Base-by-base conservation (phyloP, 2,329 filamentous ascomycete species). In the Hypomyces rosellus region DNA sequence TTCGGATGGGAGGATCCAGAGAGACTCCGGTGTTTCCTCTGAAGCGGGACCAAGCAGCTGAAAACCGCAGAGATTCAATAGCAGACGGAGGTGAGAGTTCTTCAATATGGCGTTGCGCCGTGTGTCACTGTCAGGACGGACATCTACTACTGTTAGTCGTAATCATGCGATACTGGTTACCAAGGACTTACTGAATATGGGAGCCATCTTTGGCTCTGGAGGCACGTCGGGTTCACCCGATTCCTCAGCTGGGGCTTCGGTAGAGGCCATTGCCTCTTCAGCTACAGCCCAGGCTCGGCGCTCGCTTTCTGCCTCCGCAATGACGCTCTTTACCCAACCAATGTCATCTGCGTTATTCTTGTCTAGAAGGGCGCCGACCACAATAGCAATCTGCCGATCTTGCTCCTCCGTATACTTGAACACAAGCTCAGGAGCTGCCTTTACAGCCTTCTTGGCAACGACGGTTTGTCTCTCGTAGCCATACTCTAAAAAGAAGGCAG, bases 381-480 rank as follows among this genome's bases (percentile, higher is more conserved):
- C 87, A 48, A 96, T 86, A 14, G 81, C 86, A 55, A 97, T 78
- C 65, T 92, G 86, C 52, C 84, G 78, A 43, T 86, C 81, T 16
- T 73, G 75, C 39, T 86, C 84, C 55, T 86, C 78, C 1, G 79
- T 81, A 40, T 84, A 77, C 60, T 86, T 88, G 58, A 99, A 87
- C 59, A 93, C 88, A 16, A 99, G 74, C 63, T 95, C 88, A 11
- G 88, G 87, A 0, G 85, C 89, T 3, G 89, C 80, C 57, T 81
- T 81, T 9, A 84, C 79, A 40, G 82, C 77, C n/a, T 68, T 62
- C 15, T 77, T 74, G 16, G 78, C 77, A 20, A 84, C 65, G 0
- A 85, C 81, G 57, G 92, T 89, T 64, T 87, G 89, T 62, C 85
- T 88, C 61, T 96, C 90, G 59, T 89, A 86, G 0, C 93, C 93